Conservation (phyloP, 305 asterid genomes). For the Solanum hybrid region DNA sequence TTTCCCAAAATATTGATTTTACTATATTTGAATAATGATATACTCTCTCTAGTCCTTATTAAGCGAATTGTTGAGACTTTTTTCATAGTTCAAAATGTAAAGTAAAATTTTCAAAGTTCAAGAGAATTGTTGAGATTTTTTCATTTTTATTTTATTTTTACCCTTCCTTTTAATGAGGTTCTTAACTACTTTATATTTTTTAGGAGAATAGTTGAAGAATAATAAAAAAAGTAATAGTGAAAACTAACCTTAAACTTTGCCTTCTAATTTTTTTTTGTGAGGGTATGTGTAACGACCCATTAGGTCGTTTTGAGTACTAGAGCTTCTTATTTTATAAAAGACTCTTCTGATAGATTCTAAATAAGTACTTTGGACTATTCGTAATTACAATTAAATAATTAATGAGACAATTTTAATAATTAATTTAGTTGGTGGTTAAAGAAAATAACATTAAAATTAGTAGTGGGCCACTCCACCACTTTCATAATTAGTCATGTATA, state of each 20-base stretch:
- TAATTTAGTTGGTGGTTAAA: no score
- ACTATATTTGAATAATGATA: background rate
- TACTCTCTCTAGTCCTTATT: background rate
- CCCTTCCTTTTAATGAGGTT: background rate
- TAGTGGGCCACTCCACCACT: background rate
- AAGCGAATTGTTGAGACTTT: background rate
- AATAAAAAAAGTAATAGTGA: background rate
- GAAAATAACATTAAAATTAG: no score
- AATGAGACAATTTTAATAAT: no score
- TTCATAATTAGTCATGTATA: no score
- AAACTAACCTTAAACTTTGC: background rate
- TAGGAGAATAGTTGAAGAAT: background rate
- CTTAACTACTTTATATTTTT: background rate
- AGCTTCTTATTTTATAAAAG: background rate
- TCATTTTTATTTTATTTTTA: no score
- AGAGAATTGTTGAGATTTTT: background rate
- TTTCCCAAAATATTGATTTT: background rate
- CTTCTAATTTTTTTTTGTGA: background rate
- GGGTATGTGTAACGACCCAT: background rate
- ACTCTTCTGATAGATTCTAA: background rate
- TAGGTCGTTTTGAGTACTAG: background rate
- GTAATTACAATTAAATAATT: no score
- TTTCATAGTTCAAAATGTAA: background rate
- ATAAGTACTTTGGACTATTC: background rate
- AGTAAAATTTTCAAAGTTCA: background rate